A percentile compares a stretch with the other conserved stretches of the same genome.
These are phyloP conservation scores for Heracleum sosnowskyi DNA, from an alignment of 129 eudicot species.

Conservation along the genomic window DNA sequence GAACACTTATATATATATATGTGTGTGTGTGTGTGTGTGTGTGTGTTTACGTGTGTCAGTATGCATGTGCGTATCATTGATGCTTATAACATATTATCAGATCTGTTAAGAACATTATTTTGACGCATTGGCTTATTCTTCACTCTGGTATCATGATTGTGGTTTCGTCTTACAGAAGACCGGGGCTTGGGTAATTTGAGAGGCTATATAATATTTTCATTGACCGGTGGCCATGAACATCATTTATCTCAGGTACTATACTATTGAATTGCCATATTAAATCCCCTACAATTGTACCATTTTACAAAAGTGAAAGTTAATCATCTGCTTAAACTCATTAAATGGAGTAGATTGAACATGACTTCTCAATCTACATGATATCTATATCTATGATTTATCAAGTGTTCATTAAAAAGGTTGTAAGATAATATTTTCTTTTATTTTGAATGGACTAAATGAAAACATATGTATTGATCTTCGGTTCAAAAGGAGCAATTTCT, in stretches of 20 bases:
- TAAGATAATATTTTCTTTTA: neutral
- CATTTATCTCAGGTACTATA: neutral
- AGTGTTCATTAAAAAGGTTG: neutral
- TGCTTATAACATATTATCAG: neutral
- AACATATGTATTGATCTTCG: neutral
- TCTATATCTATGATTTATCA: neutral
- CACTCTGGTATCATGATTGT: neutral
- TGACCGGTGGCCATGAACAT: constrained; percentile 3
- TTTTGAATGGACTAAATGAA: neutral
- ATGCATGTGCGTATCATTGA: neutral
- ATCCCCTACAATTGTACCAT: neutral
- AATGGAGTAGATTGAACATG: neutral
- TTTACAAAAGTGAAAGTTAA: neutral
- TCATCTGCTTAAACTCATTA: neutral
- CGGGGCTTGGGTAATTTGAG: neutral
- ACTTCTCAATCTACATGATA: neutral
- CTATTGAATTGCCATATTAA: neutral
- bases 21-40: no score
- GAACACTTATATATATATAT: neutral
- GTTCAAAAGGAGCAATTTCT: neutral
- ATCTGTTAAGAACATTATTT: neutral
- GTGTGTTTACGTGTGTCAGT: neutral
- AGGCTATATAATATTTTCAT: neutral
- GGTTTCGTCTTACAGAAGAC: neutral
- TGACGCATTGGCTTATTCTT: neutral